Base-by-base conservation (phyloP, 805 yeast genomes). In the Starmerella cellae region DNA sequence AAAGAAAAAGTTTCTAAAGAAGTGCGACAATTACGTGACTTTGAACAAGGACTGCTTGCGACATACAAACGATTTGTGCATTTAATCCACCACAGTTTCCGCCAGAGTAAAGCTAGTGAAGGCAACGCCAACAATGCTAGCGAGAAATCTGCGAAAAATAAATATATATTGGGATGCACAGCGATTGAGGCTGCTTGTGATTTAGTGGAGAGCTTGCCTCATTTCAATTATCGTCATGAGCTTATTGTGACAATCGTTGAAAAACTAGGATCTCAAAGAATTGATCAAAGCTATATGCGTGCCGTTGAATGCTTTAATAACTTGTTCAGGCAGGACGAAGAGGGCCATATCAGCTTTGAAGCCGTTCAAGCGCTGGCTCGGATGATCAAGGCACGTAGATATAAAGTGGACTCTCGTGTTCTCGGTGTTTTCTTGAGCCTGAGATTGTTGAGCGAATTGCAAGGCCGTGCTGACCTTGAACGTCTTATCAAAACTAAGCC, bases 1-100 rank as follows among this genome's bases (percentile, higher is more conserved):
- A 71, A 74, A 47, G 95, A 84, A 54, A 82, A 76, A 53, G 94
- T 84, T 3, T 66, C 87, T 13, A 82, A 71, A 56, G 98, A 91
- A 18, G 80, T 91, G 27, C 79, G 82, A 16, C 74, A 70, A 54
- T 60, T 81, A 52, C 72, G 98, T 57, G 70, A 68, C 46, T 85
- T 80, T 60, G 98, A 88, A 61, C 91, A 88, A 58, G 65, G 72
- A 2, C 66, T 88, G 42, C 78, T 87, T 6, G 56, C 68, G 10
- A 74, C 79, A 54, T 88, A 85, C 61, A 75, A 70, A 46, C 66
- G 66, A 10, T 88, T 80, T 54, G 64, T 91, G 29, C 77, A 73
- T 31, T 55, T 70, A 19, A 60, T 88, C 36, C 58, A 69, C 5
- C 60, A 59, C 5, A 57, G 75, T 23, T 54, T 66, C 9, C 61